These are phyloP conservation scores for Phytophthora macrochlamydospora DNA, from an alignment of 352 stramenopile species.

Conservation along the genomic window DNA sequence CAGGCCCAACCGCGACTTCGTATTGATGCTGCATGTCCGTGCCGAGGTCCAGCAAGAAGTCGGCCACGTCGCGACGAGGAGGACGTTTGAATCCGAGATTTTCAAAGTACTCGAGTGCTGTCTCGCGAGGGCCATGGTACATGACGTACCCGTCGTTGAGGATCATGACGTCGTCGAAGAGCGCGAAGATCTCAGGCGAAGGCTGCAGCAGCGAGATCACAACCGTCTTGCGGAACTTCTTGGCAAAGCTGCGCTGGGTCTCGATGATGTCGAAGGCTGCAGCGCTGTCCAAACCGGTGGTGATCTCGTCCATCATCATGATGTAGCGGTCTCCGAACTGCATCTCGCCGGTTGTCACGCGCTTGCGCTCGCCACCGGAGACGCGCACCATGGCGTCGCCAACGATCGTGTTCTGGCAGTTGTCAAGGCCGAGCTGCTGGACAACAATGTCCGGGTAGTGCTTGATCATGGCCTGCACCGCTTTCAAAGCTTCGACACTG, in stretches of 20 bases:
- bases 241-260: no score
- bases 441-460: no score
- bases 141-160: slow-evolving; percentile 47
- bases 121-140: slow-evolving; percentile 45
- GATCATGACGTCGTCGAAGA: no score
- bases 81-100: slow-evolving; percentile 24
- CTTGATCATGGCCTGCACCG: neutral
- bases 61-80: slow-evolving; percentile 77
- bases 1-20: slow-evolving; percentile 10
- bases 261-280: no score
- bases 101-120: slow-evolving; percentile 20
- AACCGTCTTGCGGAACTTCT: no score
- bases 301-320: slow-evolving; percentile 1
- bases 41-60: slow-evolving; percentile 87
- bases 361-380: no score
- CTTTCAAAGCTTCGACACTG: slow-evolving; percentile 1
- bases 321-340: neutral
- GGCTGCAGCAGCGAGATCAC: no score
- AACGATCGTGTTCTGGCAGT: no score
- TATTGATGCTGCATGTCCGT: slow-evolving; percentile 41
- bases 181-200: no score
- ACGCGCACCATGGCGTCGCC: no score
- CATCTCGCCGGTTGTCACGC: neutral
- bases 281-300: neutral
- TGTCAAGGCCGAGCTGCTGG: no score